A percentile compares a stretch with the other conserved stretches of the same genome.
Evolutionary conservation across 2,329 filamentous ascomycete genomes (phyloP).

Genomic region (Dothistroma septosporum): DNA sequence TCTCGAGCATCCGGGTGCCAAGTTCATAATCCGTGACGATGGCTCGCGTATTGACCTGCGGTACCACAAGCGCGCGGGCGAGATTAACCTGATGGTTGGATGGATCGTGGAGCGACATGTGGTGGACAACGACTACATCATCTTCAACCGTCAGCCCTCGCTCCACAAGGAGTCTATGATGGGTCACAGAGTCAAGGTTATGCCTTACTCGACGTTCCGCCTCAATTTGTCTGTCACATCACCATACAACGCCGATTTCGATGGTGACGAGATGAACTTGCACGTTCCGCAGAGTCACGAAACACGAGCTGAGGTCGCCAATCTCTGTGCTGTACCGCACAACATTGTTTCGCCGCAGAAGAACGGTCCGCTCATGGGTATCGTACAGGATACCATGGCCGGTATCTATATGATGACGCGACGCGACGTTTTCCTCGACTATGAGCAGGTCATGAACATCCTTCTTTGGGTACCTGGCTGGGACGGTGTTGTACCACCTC

Average conservation of each 20-base stretch:
- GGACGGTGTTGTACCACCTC: slow-evolving; percentile 90
- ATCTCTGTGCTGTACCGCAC: slow-evolving; percentile 94
- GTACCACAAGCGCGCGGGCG: slow-evolving; percentile 81
- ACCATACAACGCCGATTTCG: slow-evolving; percentile 99
- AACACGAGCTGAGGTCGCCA: slow-evolving; percentile 86
- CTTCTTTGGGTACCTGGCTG: slow-evolving; percentile 97
- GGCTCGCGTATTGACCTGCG: slow-evolving; percentile 92
- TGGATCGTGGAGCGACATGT: slow-evolving; percentile 99
- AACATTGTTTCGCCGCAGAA: slow-evolving; percentile 98
- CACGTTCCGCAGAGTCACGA: slow-evolving; percentile 98
- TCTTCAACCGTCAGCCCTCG: slow-evolving; percentile 99
- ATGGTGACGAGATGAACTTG: slow-evolving; percentile 99
- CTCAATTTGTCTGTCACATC: slow-evolving; percentile 96
- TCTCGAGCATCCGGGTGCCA: slow-evolving; percentile 90
- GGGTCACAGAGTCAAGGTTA: slow-evolving; percentile 94
- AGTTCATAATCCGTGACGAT: slow-evolving; percentile 91
- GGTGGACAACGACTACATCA: slow-evolving; percentile 92
- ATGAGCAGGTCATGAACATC: slow-evolving; percentile 91
- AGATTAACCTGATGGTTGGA: slow-evolving; percentile 85
- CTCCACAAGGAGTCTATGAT: slow-evolving; percentile 99
- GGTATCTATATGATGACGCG: slow-evolving; percentile 96
- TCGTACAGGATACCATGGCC: slow-evolving; percentile 94
- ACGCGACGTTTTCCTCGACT: slow-evolving; percentile 83
- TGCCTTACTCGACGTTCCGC: slow-evolving; percentile 98
- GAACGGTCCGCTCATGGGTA: slow-evolving; percentile 98